Conservation (phyloP, 331 rosid species). For the Malus hybrid region DNA sequence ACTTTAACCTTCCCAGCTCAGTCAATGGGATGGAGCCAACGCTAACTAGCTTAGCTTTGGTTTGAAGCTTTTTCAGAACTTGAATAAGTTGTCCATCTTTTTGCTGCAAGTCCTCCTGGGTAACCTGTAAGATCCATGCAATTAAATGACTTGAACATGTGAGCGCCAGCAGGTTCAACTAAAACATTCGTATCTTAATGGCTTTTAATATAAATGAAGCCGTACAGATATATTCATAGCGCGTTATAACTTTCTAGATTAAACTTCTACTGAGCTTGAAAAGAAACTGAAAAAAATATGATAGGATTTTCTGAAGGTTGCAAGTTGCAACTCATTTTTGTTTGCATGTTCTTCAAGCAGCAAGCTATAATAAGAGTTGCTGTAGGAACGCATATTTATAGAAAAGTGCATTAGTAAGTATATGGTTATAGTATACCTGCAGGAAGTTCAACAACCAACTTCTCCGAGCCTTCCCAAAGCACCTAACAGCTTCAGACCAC, state of each 20-base stretch:
- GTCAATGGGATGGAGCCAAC: conserved; percentile 49
- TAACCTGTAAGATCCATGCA: conserved; percentile 44
- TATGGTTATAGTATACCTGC: conserved; percentile 31
- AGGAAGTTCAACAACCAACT: conserved; percentile 66
- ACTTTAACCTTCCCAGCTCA: conserved; percentile 75
- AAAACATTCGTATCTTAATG: background rate
- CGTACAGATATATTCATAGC: background rate
- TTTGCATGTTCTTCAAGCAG: background rate
- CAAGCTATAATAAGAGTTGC: background rate
- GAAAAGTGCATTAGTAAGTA: background rate
- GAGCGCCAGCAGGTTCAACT: background rate
- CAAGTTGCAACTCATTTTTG: background rate
- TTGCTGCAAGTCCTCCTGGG: conserved; percentile 42
- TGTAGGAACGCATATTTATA: background rate
- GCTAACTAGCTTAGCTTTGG: conserved; percentile 65
- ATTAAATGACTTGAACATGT: background rate
- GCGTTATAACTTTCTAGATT: background rate
- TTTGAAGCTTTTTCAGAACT: conserved; percentile 51
- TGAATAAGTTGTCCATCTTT: conserved; percentile 26
- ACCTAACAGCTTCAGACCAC: conserved; percentile 72
- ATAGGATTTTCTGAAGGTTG: background rate
- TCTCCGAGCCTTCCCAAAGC: conserved; percentile 79
- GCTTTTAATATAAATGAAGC: background rate
- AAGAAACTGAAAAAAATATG: background rate
- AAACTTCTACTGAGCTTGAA: background rate